These are phyloP conservation scores for Jamesozyma piceae DNA, from an alignment of 805 yeast genomes.

Conservation along the genomic window DNA sequence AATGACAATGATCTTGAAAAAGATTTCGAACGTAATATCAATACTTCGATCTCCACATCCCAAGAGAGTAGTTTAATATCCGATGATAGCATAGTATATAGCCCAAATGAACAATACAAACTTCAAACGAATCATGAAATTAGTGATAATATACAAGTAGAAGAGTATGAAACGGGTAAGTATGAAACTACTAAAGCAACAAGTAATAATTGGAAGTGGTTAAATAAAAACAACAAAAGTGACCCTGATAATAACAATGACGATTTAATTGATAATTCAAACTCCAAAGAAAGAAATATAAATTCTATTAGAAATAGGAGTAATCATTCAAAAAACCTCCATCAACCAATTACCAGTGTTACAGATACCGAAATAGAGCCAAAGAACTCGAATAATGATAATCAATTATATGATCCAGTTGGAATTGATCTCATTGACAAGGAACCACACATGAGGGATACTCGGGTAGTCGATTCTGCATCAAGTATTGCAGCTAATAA, in stretches of 20 bases:
- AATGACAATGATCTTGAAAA: not conserved
- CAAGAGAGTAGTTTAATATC: slow-evolving; percentile 13
- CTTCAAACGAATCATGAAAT: not conserved
- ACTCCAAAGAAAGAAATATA: not conserved
- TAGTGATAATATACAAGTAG: not conserved
- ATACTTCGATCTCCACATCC: slow-evolving; percentile 4
- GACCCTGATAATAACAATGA: not conserved
- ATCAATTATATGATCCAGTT: no score
- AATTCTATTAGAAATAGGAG: slow-evolving; percentile 7
- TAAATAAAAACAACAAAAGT: slow-evolving; percentile 3
- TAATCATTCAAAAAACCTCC: slow-evolving; percentile 33
- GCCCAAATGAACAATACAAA: slow-evolving; percentile 4
- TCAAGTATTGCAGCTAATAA: not conserved
- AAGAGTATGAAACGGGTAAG: not conserved
- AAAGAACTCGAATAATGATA: not conserved
- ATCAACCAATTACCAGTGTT: slow-evolving; percentile 16
- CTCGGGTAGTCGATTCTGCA: not conserved
- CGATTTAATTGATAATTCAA: slow-evolving; percentile 2
- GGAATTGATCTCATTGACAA: no score
- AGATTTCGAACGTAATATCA: not conserved
- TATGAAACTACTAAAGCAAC: not conserved
- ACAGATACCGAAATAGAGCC: not conserved
- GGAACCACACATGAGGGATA: no score
- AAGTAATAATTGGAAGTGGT: slow-evolving; percentile 4
- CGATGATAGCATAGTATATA: slow-evolving; percentile 9